Evolutionary conservation across 202 grass and related monocot species (phyloP), one percentile per base, ranked within the genome.

Genomic region (Schoenoplectus tabernaemontani): DNA sequence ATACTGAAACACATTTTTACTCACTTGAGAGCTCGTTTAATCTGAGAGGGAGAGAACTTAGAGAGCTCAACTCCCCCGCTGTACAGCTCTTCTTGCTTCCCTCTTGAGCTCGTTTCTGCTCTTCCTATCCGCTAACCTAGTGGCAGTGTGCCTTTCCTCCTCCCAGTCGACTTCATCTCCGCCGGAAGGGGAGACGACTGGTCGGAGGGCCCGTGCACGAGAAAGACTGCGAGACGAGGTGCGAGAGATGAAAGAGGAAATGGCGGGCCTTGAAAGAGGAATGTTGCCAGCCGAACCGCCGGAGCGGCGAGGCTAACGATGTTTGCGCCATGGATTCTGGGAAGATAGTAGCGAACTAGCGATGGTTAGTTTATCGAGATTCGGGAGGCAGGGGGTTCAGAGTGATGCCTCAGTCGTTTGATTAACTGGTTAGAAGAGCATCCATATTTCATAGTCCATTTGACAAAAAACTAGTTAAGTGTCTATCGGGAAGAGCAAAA

Each of bases 41-140:
- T 92, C 75, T 95, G 89, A 17, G 81, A 82, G 39, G 68, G 79
- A 61, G 89, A 79, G 57, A 98, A 92, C 42, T 80, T 98, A 77
- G 95, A 57, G 59, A 94, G 95, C 37, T 92, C 91, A 87, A 98
- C 89, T n/a, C 4, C 91, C 95, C 95, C 95, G 94, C 38, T 58
- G 62, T 39, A 98, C 86, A 20, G 89, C 86, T 54, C 95, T 91
- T 46, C 86, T 90, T 0, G 95, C 95, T 61, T 94, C 85, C 86
- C 89, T 70, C 87, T 98, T 98, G 77, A 92, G 86, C 50, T 89
- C 91, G 81, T 90, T 98, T 38, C 85, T 88, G 81, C 91, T 98
- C 87, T 77, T 93, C 82, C 30, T 87, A 10, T 62, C 79, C 38
- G 51, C 69, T 33, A 80, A n/a, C 5, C 59, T 36, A 61, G 78